These are phyloP conservation scores for Eucalyptus sp. DNA, from an alignment of 345 rosid genomes.

Conservation along the genomic window DNA sequence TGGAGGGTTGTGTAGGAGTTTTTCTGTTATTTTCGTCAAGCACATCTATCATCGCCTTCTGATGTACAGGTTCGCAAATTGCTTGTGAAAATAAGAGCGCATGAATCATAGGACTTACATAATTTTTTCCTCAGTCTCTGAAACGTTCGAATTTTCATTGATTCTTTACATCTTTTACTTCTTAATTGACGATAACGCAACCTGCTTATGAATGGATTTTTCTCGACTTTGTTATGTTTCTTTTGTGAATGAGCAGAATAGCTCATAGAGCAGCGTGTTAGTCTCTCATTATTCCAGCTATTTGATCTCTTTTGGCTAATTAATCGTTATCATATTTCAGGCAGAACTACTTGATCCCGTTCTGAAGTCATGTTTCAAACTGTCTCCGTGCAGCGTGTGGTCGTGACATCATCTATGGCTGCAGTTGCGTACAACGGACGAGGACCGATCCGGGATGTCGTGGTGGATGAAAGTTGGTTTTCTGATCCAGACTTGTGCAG, in stretches of 20 bases:
- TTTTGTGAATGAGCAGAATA: not conserved
- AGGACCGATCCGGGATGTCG: constrained; percentile 54
- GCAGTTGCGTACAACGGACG: constrained; percentile 44
- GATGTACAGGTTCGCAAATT: not conserved
- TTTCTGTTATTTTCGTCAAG: constrained; percentile 9
- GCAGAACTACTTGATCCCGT: constrained; percentile 75
- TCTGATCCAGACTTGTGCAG: constrained; percentile 37
- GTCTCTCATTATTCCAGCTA: not conserved
- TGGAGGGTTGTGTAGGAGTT: constrained; percentile 67
- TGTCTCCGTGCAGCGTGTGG: constrained; percentile 50
- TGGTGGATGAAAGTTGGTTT: constrained; percentile 73
- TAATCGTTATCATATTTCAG: constrained; percentile 16
- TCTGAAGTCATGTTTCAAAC: constrained; percentile 50
- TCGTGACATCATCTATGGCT: constrained; percentile 70
- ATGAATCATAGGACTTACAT: not conserved
- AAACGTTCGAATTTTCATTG: not conserved
- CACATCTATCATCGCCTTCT: not conserved
- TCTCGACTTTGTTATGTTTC: not conserved
- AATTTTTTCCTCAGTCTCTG: not conserved
- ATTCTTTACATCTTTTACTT: not conserved
- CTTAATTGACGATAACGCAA: not conserved
- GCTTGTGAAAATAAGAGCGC: not conserved
- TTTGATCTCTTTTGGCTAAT: not conserved
- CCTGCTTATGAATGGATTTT: not conserved
- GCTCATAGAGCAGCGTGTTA: not conserved